Evolutionary conservation across 169 alveolate species (phyloP).

Genomic region (Babesia bovis): DNA sequence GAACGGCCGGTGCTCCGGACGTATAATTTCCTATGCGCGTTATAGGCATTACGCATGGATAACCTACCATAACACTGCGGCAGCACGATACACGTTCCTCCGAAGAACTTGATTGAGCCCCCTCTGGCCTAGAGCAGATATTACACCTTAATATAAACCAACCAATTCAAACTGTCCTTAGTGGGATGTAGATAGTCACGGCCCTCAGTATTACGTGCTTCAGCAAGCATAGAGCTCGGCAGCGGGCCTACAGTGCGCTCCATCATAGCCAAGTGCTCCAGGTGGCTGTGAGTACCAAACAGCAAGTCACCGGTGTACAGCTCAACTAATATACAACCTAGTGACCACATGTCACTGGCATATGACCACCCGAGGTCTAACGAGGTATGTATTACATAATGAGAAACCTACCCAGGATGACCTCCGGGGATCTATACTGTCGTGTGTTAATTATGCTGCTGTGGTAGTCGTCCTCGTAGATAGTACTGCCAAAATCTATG

Average conservation of each 20-base stretch:
- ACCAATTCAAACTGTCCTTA: conserved; percentile 73
- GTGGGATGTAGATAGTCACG: conserved; percentile 59
- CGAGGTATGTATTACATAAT: background rate
- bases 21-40: conserved; percentile 69
- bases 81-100: conserved; percentile 72
- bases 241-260: conserved; percentile 71
- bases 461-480: conserved; percentile 93
- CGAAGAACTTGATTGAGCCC: conserved; percentile 74
- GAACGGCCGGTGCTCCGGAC: conserved; percentile 77
- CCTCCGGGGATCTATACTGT: conserved; percentile 98
- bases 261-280: conserved; percentile 94
- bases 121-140: conserved; percentile 71
- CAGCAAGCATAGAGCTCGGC: conserved; percentile 67
- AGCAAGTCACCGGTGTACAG: conserved; percentile 91
- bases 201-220: conserved; percentile 72
- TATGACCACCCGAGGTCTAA: conserved; percentile 90
- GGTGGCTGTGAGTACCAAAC: conserved; percentile 91
- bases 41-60: background rate
- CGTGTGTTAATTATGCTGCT: conserved; percentile 96
- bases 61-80: conserved; percentile 43
- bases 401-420: conserved; percentile 83
- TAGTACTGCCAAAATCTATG: conserved; percentile 99
- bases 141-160: background rate
- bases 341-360: conserved; percentile 95
- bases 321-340: conserved; percentile 94